phyloP scores from a whole-genome alignment of 805 yeast species.

The Wickerhamiella shivajii region DNA sequence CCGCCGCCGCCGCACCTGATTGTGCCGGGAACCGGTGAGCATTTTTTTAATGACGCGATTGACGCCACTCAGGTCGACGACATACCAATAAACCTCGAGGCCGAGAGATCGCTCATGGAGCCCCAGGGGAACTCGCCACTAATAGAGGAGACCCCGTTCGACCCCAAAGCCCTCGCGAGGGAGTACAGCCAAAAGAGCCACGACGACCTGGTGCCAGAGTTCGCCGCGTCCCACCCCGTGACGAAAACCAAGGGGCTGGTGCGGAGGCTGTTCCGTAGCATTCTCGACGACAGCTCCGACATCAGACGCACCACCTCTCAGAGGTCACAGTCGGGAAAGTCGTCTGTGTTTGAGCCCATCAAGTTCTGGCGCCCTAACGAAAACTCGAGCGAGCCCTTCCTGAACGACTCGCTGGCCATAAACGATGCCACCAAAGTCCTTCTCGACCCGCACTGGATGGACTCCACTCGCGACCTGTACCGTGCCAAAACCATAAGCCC shows the following conservation, averaged over 20 bases:
- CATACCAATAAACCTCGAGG: slow-evolving; percentile 6
- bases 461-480: slow-evolving; percentile 44
- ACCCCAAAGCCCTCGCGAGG: slow-evolving; percentile 11
- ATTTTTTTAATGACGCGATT: neutral
- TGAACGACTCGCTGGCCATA: slow-evolving; percentile 4
- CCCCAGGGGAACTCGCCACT: slow-evolving; percentile 10
- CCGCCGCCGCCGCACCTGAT: slow-evolving; percentile 26
- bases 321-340: slow-evolving; percentile 2
- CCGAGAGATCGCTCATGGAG: slow-evolving; percentile 1
- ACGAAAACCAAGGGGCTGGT: slow-evolving; percentile 8
- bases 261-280: slow-evolving; percentile 7
- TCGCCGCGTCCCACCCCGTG: slow-evolving; percentile 3
- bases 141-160: slow-evolving; percentile 18
- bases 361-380: slow-evolving; percentile 7
- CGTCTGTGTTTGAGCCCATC: slow-evolving; percentile 1
- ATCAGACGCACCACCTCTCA: slow-evolving; percentile 1
- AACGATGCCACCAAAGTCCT: slow-evolving; percentile 7
- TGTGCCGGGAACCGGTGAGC: slow-evolving; percentile 2
- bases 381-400: slow-evolving; percentile 1
- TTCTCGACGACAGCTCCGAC: neutral
- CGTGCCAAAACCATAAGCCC: slow-evolving; percentile 57
- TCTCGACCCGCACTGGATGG: slow-evolving; percentile 31
- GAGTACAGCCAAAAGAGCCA: slow-evolving; percentile 3
- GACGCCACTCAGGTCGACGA: neutral
- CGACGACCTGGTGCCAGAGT: neutral